Evolutionary conservation across 2,329 filamentous ascomycete species (phyloP).

Genomic region (Aspergillus novofumigatus): DNA sequence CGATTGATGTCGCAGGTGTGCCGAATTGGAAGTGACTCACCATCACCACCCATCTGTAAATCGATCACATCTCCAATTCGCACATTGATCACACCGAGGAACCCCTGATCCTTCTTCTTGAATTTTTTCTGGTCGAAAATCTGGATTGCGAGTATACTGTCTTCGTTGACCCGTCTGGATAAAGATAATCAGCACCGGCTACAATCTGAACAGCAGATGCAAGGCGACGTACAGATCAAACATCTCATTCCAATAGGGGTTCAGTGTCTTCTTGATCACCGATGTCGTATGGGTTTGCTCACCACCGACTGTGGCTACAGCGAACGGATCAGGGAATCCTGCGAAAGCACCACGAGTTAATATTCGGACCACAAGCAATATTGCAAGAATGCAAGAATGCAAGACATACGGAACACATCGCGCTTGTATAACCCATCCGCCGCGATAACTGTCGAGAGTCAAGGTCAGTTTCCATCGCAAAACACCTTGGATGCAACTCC

Average conservation of each 20-base stretch:
- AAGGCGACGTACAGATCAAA: slow-evolving; percentile 79
- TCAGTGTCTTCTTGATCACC: slow-evolving; percentile 94
- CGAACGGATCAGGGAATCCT: slow-evolving; percentile 98
- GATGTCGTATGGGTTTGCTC: slow-evolving; percentile 98
- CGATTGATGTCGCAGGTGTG: slow-evolving; percentile 2
- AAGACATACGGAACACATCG: slow-evolving; percentile 90
- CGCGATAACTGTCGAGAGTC: slow-evolving; percentile 75
- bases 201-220: not conserved
- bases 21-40: slow-evolving; percentile 50
- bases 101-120: slow-evolving; percentile 99
- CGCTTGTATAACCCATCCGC: slow-evolving; percentile 98
- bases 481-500: not conserved
- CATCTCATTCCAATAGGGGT: slow-evolving; percentile 99
- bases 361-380: not conserved
- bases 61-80: slow-evolving; percentile 93
- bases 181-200: slow-evolving; percentile 11
- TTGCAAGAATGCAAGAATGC: not conserved
- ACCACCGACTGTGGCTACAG: slow-evolving; percentile 92
- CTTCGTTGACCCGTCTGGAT: slow-evolving; percentile 78
- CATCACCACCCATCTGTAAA: slow-evolving; percentile 81
- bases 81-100: slow-evolving; percentile 95
- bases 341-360: slow-evolving; percentile 10
- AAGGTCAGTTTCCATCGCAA: slow-evolving; percentile 19
- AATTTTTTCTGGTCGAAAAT: slow-evolving; percentile 99
- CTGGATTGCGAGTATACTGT: slow-evolving; percentile 94